Percentiles rank a stretch among this genome's conserved stretches.
These are phyloP conservation scores for Trifolium fragiferum DNA, from an alignment of 306 rosid species.

Conservation along the genomic window DNA sequence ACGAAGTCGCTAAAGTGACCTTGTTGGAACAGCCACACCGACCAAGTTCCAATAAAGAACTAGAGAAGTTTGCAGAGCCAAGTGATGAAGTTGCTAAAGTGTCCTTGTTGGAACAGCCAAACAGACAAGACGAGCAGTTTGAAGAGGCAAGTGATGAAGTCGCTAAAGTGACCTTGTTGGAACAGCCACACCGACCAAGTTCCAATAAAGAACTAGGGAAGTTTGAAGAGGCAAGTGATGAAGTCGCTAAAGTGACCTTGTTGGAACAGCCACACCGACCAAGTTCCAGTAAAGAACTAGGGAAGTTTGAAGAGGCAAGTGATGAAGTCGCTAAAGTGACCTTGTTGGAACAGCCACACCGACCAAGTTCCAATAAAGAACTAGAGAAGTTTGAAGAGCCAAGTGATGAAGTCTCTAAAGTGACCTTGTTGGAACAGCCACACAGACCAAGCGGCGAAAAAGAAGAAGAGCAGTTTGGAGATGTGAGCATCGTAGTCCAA, in stretches of 20 bases:
- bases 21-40: slow-evolving; percentile 62
- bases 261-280: slow-evolving; percentile 55
- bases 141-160: slow-evolving; percentile 47
- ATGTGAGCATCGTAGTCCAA: slow-evolving; percentile 35
- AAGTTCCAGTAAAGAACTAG: neutral
- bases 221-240: slow-evolving; percentile 46
- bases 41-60: slow-evolving; percentile 15
- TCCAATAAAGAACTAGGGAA: neutral
- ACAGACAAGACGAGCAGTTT: slow-evolving; percentile 17
- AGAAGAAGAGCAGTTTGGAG: slow-evolving; percentile 34
- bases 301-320: slow-evolving; percentile 28
- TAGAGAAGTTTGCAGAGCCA: neutral
- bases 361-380: slow-evolving; percentile 20
- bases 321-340: slow-evolving; percentile 45
- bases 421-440: slow-evolving; percentile 61
- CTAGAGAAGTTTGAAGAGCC: slow-evolving; percentile 39
- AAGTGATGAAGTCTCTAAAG: slow-evolving; percentile 40
- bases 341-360: slow-evolving; percentile 60
- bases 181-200: slow-evolving; percentile 52
- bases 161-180: slow-evolving; percentile 50
- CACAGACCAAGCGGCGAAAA: slow-evolving; percentile 31
- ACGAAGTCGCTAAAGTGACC: slow-evolving; percentile 42
- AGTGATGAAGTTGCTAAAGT: slow-evolving; percentile 43
- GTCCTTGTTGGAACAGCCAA: slow-evolving; percentile 62
- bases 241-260: slow-evolving; percentile 48